These are phyloP conservation scores for Pythium aristosporum DNA, from an alignment of 352 stramenopile species.

Conservation along the genomic window DNA sequence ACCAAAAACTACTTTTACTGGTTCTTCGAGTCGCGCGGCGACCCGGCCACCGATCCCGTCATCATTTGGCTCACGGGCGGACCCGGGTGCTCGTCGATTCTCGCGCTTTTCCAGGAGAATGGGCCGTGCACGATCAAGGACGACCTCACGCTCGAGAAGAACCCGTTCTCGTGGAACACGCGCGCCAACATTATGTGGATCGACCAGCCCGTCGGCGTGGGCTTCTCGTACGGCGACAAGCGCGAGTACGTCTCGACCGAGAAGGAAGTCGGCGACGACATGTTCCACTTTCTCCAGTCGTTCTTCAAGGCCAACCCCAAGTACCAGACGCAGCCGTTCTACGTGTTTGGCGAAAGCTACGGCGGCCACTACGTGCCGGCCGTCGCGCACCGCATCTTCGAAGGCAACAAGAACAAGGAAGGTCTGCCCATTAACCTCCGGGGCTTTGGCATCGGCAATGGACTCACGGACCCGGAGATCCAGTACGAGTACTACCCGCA, in stretches of 20 bases:
- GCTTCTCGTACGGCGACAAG: conserved; percentile 92
- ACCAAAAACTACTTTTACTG: conserved; percentile 97
- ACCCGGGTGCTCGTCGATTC: conserved; percentile 91
- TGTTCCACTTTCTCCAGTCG: conserved; percentile 94
- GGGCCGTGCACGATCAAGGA: conserved; percentile 93
- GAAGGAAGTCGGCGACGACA: conserved; percentile 93
- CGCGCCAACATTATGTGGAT: conserved; percentile 96
- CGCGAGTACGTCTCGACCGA: conserved; percentile 90
- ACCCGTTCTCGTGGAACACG: conserved; percentile 94
- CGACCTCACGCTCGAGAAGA: conserved; percentile 82
- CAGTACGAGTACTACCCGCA: conserved; percentile 85
- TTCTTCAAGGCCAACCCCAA: conserved; percentile 91
- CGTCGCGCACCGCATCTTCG: conserved; percentile 73
- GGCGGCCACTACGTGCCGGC: conserved; percentile 94
- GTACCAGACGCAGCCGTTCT: conserved; percentile 91
- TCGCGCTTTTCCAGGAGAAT: conserved; percentile 95
- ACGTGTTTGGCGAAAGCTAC: conserved; percentile 93
- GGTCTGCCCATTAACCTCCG: conserved; percentile 86
- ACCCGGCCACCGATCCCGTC: conserved; percentile 87
- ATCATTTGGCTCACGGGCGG: conserved; percentile 98
- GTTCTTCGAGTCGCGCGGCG: conserved; percentile 92
- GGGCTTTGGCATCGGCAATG: conserved; percentile 96
- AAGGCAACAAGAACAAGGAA: conserved; percentile 62
- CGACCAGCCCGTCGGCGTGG: conserved; percentile 94
- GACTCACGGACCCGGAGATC: conserved; percentile 91